phyloP scores from a whole-genome alignment of 2,329 filamentous ascomycete genomes.

The Epichloe glyceriae region DNA sequence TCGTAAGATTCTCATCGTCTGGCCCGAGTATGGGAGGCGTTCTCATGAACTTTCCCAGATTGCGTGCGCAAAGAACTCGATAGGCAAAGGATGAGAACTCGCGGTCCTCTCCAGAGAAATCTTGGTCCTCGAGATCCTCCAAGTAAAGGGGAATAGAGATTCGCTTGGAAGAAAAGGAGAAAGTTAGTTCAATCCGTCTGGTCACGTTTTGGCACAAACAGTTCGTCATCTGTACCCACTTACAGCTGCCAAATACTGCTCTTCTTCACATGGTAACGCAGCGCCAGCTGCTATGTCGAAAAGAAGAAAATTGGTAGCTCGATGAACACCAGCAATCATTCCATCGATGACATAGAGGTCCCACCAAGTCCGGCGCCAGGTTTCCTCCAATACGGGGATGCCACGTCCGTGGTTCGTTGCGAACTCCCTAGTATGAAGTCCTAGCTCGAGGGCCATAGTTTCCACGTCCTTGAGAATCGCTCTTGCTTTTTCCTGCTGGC shows the following conservation, averaged over 20 bases:
- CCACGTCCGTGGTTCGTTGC: slow-evolving; percentile 50
- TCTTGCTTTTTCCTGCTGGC: slow-evolving; percentile 55
- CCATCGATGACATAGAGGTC: slow-evolving; percentile 68
- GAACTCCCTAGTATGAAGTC: slow-evolving; percentile 58
- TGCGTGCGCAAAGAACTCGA: slow-evolving; percentile 67
- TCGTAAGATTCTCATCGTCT: slow-evolving; percentile 38
- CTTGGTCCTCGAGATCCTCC: slow-evolving; percentile 60
- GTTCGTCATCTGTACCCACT: slow-evolving; percentile 14
- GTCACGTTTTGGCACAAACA: background rate
- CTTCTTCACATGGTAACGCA: slow-evolving; percentile 69
- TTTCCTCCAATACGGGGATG: slow-evolving; percentile 62
- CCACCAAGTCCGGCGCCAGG: slow-evolving; percentile 87
- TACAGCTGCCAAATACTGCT: slow-evolving; percentile 51
- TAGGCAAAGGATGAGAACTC: slow-evolving; percentile 78
- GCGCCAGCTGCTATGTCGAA: slow-evolving; percentile 56
- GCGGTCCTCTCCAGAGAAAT: slow-evolving; percentile 58
- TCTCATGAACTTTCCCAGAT: slow-evolving; percentile 63
- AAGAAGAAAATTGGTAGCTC: slow-evolving; percentile 55
- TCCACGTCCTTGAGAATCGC: slow-evolving; percentile 56
- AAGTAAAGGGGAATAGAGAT: slow-evolving; percentile 50
- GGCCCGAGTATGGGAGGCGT: slow-evolving; percentile 37
- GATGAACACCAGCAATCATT: slow-evolving; percentile 70
- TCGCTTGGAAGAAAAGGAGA: slow-evolving; percentile 25
- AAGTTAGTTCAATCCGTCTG: slow-evolving; percentile 3
- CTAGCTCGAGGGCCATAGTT: slow-evolving; percentile 59